Conservation (phyloP, 768 basidiomycete species). For the Lentinula edodes region DNA sequence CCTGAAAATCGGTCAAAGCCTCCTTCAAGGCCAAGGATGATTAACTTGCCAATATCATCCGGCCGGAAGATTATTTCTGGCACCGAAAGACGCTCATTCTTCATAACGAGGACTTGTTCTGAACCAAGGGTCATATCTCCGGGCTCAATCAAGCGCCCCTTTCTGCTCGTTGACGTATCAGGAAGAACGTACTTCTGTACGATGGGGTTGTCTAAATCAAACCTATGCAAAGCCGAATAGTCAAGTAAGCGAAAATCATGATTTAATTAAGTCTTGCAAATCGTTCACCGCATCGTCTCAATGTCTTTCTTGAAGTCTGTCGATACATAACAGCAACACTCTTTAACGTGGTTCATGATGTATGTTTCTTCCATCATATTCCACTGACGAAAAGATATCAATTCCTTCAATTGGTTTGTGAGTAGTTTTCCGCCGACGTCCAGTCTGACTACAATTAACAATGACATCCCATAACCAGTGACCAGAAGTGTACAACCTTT, state of each 20-base stretch:
- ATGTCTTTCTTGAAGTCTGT: slow-evolving; percentile 66
- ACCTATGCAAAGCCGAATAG: slow-evolving; percentile 25
- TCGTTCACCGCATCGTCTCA: slow-evolving; percentile 68
- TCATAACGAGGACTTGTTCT: slow-evolving; percentile 77
- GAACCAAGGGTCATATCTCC: slow-evolving; percentile 49
- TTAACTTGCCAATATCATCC: slow-evolving; percentile 72
- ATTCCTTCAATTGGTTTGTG: slow-evolving; percentile 92
- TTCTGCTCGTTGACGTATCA: slow-evolving; percentile 68
- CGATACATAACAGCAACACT: slow-evolving; percentile 85
- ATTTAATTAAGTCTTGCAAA: background rate
- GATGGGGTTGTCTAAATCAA: slow-evolving; percentile 59
- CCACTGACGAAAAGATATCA: slow-evolving; percentile 94
- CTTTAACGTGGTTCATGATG: slow-evolving; percentile 91
- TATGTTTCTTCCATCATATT: slow-evolving; percentile 98
- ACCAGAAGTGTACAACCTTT: slow-evolving; percentile 39
- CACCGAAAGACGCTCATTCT: slow-evolving; percentile 86
- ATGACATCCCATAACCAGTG: slow-evolving; percentile 8
- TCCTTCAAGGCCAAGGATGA: slow-evolving; percentile 4
- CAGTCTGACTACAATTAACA: slow-evolving; percentile 48
- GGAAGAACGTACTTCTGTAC: slow-evolving; percentile 89
- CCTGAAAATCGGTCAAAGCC: slow-evolving; percentile 38
- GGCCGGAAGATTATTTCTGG: slow-evolving; percentile 93
- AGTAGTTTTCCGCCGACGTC: slow-evolving; percentile 94
- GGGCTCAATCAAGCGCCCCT: slow-evolving; percentile 48
- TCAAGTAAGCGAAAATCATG: background rate